Base-by-base conservation (phyloP, 768 basidiomycete species). In the Agrocybe chaxingu region DNA sequence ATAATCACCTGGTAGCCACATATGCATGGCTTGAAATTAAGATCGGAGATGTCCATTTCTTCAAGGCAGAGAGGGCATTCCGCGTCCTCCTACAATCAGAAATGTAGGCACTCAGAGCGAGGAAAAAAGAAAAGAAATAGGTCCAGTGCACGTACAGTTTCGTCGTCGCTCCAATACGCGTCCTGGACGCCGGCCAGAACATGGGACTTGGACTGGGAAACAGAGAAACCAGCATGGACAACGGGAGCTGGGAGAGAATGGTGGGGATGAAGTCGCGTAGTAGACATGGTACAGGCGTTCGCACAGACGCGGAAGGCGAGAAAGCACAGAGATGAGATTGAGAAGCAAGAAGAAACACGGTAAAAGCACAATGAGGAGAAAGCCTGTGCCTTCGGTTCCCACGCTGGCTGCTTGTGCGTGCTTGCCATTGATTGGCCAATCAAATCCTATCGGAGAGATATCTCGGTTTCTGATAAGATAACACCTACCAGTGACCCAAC, bases 1-100 rank as follows among this genome's bases (percentile, higher is more conserved):
- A 50, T 37, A 49, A 45, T 46, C 59, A 89, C 97, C 81, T 98
- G 97, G 72, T 98, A 97, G 53, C 97, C 97, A 71, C 97, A 99
- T 45, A 94, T 84, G 70, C 97, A 99, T 24, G 97, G 97, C 75
- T 94, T 96, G 76, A 99, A 99, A 75, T 96, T 96, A 69, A 98
- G 82, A 80, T 99, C 97, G 44, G 93, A 93, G 59, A 98, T 84
- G 73, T 98, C 97, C 88, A 99, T 93, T 74, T 97, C 94, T 65
- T 98, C 96, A 39, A 98, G 84, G 72, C 97, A 99, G 52, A 99
- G 82, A 40, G 97, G 92, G 73, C 97, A 99, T 63, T 98, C 97
- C 55, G 90, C 89, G 64, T 98, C 94, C 67, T 98, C 96, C 96
- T 98, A 59, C 1, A 56, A 41, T 47, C 32, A 31, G 8, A 38